phyloP scores from a whole-genome alignment of 176 grass and related monocot species.

The Carex littledalei region DNA sequence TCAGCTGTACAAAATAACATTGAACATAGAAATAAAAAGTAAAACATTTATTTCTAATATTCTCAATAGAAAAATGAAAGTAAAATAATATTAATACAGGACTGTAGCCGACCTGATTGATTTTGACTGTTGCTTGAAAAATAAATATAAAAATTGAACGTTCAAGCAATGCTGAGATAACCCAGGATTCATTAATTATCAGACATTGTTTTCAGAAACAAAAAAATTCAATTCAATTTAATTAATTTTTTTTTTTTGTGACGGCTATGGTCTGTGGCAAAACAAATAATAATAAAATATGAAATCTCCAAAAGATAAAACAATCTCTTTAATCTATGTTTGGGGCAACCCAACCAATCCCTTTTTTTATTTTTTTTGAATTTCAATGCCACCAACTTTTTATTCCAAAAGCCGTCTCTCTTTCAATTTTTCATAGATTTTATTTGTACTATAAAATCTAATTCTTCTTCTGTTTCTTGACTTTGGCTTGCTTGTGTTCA shows the following conservation, averaged over 20 bases:
- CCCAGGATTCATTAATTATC: not conserved
- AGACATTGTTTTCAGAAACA: not conserved
- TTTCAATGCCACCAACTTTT: not conserved
- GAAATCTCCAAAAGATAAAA: not conserved
- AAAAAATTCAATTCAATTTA: not conserved
- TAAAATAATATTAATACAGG: not conserved
- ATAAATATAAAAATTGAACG: not conserved
- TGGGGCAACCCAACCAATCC: not conserved
- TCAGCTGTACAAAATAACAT: too few species aligned
- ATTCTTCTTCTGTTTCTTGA: not conserved
- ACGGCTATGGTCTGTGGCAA: not conserved
- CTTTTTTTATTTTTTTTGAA: not conserved
- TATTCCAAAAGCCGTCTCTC: not conserved
- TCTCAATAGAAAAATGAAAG: not conserved
- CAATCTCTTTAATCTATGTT: not conserved
- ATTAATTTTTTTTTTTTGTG: not conserved
- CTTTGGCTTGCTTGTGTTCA: not conserved
- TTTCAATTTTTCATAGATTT: not conserved
- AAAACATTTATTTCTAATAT: not conserved
- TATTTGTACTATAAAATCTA: not conserved
- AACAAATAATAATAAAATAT: constrained; percentile 1
- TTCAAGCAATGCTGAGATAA: not conserved
- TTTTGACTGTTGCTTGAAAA: not conserved
- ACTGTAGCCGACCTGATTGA: not conserved
- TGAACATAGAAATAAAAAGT: not conserved